A percentile compares a stretch with the other conserved stretches of the same genome.
phyloP scores from a whole-genome alignment of 495 filamentous ascomycete species.

The Penicillium roqueforti region DNA sequence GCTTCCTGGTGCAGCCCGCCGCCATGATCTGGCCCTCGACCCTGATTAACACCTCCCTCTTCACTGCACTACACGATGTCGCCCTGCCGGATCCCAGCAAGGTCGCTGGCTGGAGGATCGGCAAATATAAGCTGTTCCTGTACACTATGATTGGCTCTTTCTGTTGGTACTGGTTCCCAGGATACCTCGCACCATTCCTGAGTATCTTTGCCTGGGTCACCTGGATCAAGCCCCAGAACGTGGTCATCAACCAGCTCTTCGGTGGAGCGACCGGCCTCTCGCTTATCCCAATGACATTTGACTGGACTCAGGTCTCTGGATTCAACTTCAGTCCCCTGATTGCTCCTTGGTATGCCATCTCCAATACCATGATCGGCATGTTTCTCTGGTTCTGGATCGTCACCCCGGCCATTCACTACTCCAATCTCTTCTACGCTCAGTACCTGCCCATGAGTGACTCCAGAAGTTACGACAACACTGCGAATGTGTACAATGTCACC shows the following conservation, averaged over 20 bases:
- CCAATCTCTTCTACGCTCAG: constrained; percentile 44
- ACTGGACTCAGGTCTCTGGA: constrained; percentile 65
- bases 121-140: constrained; percentile 62
- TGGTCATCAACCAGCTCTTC: constrained; percentile 54
- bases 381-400: constrained; percentile 51
- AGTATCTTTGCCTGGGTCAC: constrained; percentile 46
- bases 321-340: constrained; percentile 66
- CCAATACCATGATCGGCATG: constrained; percentile 55
- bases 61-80: constrained; percentile 69
- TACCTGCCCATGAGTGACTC: constrained; percentile 56
- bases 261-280: constrained; percentile 58
- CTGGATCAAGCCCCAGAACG: constrained; percentile 50
- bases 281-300: constrained; percentile 60
- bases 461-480: constrained; percentile 56
- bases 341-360: constrained; percentile 62
- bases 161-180: constrained; percentile 59
- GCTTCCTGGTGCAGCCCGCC: constrained; percentile 56
- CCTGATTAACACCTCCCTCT: constrained; percentile 59
- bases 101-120: constrained; percentile 61
- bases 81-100: constrained; percentile 51
- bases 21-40: constrained; percentile 74
- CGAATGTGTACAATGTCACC: constrained; percentile 46
- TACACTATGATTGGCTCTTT: constrained; percentile 55
- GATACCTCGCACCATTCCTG: constrained; percentile 44
- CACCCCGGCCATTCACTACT: constrained; percentile 50